phyloP scores from a whole-genome alignment of 441 rosid species.

The Adansonia madagascariensis region DNA sequence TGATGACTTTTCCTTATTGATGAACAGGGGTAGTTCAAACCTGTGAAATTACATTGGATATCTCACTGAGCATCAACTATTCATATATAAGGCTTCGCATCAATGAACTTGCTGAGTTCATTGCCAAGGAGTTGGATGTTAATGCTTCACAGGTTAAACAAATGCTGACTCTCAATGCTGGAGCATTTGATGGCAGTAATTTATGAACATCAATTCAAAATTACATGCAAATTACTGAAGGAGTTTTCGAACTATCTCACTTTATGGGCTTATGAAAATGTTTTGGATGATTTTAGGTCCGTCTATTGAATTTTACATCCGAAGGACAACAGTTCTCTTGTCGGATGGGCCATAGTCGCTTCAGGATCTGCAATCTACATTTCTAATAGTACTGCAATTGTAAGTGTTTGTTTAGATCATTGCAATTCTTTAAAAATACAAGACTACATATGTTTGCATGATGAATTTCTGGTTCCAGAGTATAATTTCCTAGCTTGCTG shows the following conservation, averaged over 20 bases:
- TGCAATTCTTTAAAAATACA: slow-evolving; percentile 3
- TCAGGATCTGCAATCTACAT: slow-evolving; percentile 49
- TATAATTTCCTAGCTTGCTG: slow-evolving; percentile 63
- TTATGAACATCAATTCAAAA: neutral
- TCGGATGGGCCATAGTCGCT: slow-evolving; percentile 63
- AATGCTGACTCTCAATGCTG: slow-evolving; percentile 19
- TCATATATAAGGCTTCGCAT: slow-evolving; percentile 59
- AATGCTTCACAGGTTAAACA: slow-evolving; percentile 64
- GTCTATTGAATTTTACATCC: slow-evolving; percentile 52
- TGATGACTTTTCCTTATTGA: slow-evolving; percentile 19
- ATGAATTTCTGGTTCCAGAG: slow-evolving; percentile 45
- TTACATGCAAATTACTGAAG: neutral
- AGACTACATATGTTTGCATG: slow-evolving; percentile 22
- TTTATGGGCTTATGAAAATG: neutral
- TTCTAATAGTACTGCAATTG: slow-evolving; percentile 67
- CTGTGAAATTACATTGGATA: slow-evolving; percentile 63
- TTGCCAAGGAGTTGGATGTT: slow-evolving; percentile 60
- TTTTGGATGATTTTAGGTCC: slow-evolving; percentile 54
- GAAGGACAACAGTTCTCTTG: slow-evolving; percentile 56
- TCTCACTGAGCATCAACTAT: slow-evolving; percentile 52
- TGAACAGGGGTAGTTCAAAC: slow-evolving; percentile 50
- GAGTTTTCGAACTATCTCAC: slow-evolving; percentile 5
- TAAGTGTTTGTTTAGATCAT: slow-evolving; percentile 32
- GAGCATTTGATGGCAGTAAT: slow-evolving; percentile 7
- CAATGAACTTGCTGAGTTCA: slow-evolving; percentile 48